These are phyloP conservation scores for Hamiltosporidium tvaerminnensis DNA, from an alignment of 371 early-diverging fungal species.

Conservation along the genomic window DNA sequence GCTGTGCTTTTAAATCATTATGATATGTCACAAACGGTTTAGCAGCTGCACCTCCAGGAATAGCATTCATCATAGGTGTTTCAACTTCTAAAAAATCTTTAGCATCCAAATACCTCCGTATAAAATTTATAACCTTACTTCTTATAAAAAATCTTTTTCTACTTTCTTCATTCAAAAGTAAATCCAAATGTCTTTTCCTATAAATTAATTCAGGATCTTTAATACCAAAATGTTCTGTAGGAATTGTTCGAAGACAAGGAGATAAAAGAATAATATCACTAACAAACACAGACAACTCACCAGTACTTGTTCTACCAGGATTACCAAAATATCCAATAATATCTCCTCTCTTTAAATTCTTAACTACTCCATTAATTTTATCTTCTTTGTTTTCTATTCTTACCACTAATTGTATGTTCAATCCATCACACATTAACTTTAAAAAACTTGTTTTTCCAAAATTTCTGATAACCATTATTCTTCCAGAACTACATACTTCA, in stretches of 20 bases:
- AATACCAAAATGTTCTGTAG: constrained; percentile 81
- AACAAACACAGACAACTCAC: constrained; percentile 86
- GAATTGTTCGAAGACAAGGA: constrained; percentile 87
- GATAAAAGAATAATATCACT: constrained; percentile 66
- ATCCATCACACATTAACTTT: constrained; percentile 9
- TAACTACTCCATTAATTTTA: neutral
- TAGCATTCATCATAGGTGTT: constrained; percentile 99
- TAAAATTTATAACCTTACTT: constrained; percentile 73
- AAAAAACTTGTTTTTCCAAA: constrained; percentile 32
- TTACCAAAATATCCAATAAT: constrained; percentile 81
- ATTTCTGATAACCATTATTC: constrained; percentile 29
- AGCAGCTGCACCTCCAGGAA: constrained; percentile 96
- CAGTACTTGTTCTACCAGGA: constrained; percentile 77
- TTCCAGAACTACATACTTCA: constrained; percentile 33
- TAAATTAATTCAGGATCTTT: constrained; percentile 79
- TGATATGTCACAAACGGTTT: constrained; percentile 97
- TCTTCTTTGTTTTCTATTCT: constrained; percentile 6
- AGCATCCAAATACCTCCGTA: constrained; percentile 76
- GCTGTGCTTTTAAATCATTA: constrained; percentile 90
- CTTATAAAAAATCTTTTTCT: constrained; percentile 77
- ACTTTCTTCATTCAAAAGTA: constrained; percentile 86
- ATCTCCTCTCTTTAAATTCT: constrained; percentile 73
- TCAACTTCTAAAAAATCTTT: constrained; percentile 94
- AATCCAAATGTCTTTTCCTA: constrained; percentile 91
- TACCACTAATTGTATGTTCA: constrained; percentile 23